Evolutionary conservation across 805 yeast species (phyloP), one percentile per base, ranked within the genome.

Genomic region (Candida golubevii): DNA sequence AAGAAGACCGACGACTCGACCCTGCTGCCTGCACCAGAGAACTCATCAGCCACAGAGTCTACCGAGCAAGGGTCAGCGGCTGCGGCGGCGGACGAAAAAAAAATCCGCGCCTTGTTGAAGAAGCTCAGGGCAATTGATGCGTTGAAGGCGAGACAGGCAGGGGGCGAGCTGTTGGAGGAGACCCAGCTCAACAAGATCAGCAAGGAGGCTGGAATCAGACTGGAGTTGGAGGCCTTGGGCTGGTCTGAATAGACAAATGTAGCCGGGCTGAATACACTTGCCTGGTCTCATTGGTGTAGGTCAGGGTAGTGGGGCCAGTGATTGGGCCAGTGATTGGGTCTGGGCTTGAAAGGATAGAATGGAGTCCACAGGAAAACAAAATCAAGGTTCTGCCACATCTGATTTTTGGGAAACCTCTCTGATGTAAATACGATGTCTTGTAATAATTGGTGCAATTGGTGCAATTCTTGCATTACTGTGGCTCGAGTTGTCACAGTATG

Each of bases 71-170:
- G 77, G 10, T 56, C 71, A 38, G 78, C 79, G 33, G 71, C 75
- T 46, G 74, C 87, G 26, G 11, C 32, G 11, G 74, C 87, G 34
- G 97, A 91, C 66, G 98, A 91, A 57, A 93, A 90, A 75, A 89
- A 90, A 67, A 83, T 88, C 51, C 79, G 99, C 63, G 82, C 93
- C 29, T 59, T 93, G 62, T 76, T 90, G 66, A 93, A 93, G 72
- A 93, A 93, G 68, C 77, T 91, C 51, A 79, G 98, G 60, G 97
- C 99, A n/a, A 93, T 93, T 56, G 96, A 90, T 65, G 82, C 81
- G 42, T 77, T 93, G 58, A 90, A 90, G 66, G 78, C 79, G 73
- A 87, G 91, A 63, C 89, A 87, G 67, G 85, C 84, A 8, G 73
- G 71, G 44, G 95, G 91, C 39, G 97, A 89, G 51, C 74, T 81